Base-by-base conservation (phyloP, 139 green algal genomes). In the Dunaliella sp. region DNA sequence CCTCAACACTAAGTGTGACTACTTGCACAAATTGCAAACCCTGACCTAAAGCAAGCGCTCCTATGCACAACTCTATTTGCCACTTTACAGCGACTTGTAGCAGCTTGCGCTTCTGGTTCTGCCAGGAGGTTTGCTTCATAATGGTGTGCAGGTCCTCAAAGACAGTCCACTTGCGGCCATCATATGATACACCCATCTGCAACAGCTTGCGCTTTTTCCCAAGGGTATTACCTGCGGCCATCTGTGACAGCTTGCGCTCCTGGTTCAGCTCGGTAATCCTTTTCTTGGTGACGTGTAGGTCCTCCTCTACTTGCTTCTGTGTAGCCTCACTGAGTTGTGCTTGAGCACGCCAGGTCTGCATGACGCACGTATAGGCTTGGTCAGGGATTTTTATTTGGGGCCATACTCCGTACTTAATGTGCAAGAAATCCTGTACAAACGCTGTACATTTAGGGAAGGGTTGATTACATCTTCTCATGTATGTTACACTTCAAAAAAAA, bases 191-290 rank as follows among this genome's bases (percentile, higher is more conserved):
- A n/a, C n/a, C n/a, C n/a, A 75, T 21, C 12, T 33, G 16, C 58
- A 86, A 77, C 22, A 3, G 35, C 1, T 16, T 3, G 2, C 16
- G 21, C 34, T n/a, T n/a, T n/a, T n/a, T n/a, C n/a, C n/a, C n/a
- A n/a, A n/a, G n/a, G n/a, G n/a, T n/a, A n/a, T 37, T 28, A 85
- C 85, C 85, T 79, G 86, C 86, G 2, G 73, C 72, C n/a, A 90
- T 78, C 32, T 97, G 95, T 86, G 92, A 88, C 86, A 97, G 88
- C 91, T 97, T 97, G 85, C 95, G 93, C 87, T 94, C 90, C n/a
- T 89, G 89, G 88, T 97, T 97, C 32, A 97, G 82, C 21, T 73
- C 84, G 34, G 93, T 91, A 3, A 91, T 92, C 36, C 89, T 80
- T 76, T 84, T 87, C 38, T 26, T 36, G 33, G 36, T 84, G 57